Percentiles rank a stretch among this genome's conserved stretches.
Evolutionary conservation across 1,284 basidiomycete genomes (phyloP).

Genomic region (Microbotryum intermedium): DNA sequence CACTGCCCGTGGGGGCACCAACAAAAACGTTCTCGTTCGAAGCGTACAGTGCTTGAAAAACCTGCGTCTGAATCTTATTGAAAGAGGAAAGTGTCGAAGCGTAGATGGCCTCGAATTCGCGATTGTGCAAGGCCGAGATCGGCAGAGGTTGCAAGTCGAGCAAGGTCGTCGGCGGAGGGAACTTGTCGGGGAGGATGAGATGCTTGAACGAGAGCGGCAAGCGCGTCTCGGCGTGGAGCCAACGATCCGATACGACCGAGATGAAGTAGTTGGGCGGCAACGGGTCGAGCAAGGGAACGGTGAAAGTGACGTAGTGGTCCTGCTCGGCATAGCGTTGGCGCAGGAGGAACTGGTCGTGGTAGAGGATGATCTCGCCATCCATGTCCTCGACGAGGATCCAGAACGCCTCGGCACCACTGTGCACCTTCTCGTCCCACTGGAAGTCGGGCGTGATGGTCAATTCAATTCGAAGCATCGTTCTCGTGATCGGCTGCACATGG

Average conservation of each 20-base stretch:
- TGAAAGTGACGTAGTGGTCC: constrained; percentile 88
- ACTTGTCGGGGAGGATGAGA: constrained; percentile 92
- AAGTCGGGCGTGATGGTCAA: constrained; percentile 91
- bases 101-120: constrained; percentile 80
- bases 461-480: constrained; percentile 78
- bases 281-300: constrained; percentile 92
- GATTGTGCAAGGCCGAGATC: constrained; percentile 81
- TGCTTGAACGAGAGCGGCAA: constrained; percentile 97
- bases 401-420: constrained; percentile 80
- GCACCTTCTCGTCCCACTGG: constrained; percentile 92
- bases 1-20: constrained; percentile 90
- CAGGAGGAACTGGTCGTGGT: constrained; percentile 86
- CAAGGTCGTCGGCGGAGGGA: constrained; percentile 83
- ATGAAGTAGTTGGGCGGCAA: constrained; percentile 98
- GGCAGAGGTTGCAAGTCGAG: constrained; percentile 89
- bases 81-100: constrained; percentile 59
- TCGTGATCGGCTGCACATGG: constrained; percentile 86
- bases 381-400: constrained; percentile 93
- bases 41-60: constrained; percentile 94
- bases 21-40: constrained; percentile 94
- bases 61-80: constrained; percentile 99
- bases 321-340: constrained; percentile 69
- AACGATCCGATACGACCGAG: constrained; percentile 85
- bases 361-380: constrained; percentile 90
- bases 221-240: constrained; percentile 90